These are phyloP conservation scores for Coniochaeta sp. DNA, from an alignment of 2,329 filamentous ascomycete genomes.

Conservation along the genomic window DNA sequence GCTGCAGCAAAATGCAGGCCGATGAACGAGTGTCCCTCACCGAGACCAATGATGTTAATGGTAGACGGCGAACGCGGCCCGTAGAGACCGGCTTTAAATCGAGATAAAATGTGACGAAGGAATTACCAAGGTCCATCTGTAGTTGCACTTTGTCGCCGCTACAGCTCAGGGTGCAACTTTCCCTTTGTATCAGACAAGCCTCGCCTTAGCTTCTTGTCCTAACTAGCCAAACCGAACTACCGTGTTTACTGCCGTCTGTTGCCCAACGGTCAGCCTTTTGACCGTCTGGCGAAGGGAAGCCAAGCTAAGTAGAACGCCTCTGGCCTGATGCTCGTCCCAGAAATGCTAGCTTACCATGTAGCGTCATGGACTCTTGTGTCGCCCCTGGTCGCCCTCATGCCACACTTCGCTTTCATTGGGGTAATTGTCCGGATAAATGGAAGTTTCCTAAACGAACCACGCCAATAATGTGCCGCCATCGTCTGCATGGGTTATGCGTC, in stretches of 20 bases:
- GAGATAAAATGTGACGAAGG: not conserved
- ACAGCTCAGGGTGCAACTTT: not conserved
- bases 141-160: not conserved
- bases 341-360: not conserved
- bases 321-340: not conserved
- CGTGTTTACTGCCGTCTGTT: not conserved
- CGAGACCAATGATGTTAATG: not conserved
- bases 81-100: not conserved
- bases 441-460: not conserved
- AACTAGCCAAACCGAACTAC: not conserved
- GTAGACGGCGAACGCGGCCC: not conserved
- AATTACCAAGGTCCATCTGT: not conserved
- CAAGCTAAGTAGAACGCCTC: not conserved
- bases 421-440: conserved; percentile 3
- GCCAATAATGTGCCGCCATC: not conserved
- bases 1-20: not conserved
- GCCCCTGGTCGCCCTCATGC: not conserved
- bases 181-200: not conserved
- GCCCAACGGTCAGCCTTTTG: not conserved
- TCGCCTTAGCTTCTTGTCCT: not conserved
- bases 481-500: no score
- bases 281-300: not conserved
- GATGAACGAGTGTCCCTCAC: not conserved
- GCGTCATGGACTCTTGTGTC: not conserved
- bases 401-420: not conserved